Base-by-base conservation (phyloP, 306 rosid genomes). In the Hippophae gyantsensis region DNA sequence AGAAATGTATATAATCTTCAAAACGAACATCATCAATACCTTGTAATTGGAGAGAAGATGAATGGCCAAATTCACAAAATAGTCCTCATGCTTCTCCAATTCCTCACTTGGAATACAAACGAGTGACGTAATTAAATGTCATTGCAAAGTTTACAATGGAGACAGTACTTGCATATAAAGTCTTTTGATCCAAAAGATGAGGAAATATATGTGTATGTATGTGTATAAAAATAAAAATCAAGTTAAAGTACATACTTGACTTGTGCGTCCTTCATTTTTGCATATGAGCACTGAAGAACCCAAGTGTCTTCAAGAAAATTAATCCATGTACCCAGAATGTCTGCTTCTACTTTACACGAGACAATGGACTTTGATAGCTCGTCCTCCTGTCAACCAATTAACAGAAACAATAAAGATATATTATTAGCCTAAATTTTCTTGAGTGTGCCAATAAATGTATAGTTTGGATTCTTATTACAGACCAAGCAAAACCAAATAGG, bases 221-320 rank as follows among this genome's bases (percentile, higher is more conserved):
- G 23, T 18, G 38, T 32, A 32, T 32, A 32, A 32, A 32, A 2
- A 69, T 62, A 56, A 55, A 57, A 66, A 73, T 52, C 5, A 54
- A 57, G 72, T 56, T 71, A 48, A 68, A 56, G 50, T 62, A 80
- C 95, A 48, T 75, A 92, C 99, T 80, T 85, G 93, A 72, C 68
- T 67, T 80, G 86, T 78, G 83, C 88, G 81, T 84, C 95, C 50
- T 73, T 75, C 58, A 14, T 71, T 57, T 85, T 93, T 58, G 82
- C 69, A 77, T 80, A 68, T 49, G 90, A 89, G 76, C 69, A 64
- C 67, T 80, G 89, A 59, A 92, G 81, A 69, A 71, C 77, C 99
- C 99, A 92, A 41, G 96, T 88, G 75, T 92, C 99, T 77, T 92
- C 96, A 76, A 92, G 85, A 84, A 92, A 92, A 67, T 85, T 92